Base-by-base conservation (phyloP, 139 green algal species). In the Edaphochlamys debaryana region DNA sequence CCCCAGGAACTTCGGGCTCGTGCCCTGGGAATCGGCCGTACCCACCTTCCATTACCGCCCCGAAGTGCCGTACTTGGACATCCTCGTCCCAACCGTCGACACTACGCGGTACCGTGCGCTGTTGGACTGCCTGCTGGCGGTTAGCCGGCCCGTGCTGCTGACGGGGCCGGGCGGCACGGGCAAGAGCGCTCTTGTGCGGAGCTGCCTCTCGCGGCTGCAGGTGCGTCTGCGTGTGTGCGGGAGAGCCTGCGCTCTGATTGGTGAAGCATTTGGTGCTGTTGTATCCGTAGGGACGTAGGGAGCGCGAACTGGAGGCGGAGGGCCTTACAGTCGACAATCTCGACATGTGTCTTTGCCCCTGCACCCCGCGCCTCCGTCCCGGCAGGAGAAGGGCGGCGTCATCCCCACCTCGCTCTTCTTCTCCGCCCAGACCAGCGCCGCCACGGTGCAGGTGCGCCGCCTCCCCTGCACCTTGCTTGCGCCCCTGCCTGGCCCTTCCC, bases 71-170 rank as follows among this genome's bases (percentile, higher is more conserved):
- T 97, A 92, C 90, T 94, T 93, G 50, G 66, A 93, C 69, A 85
- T 98, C 34, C 71, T 95, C 48, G 95, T 98, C 25, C 95, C 94
- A 23, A 97, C 94, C 15, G 67, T 93, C 0, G 95, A 98, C 87
- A 97, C 94, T 48, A 89, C 86, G 13, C 87, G 92, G 29, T 90
- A 87, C 58, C 83, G 79, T 37, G 69, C 71, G 56, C 52, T 93
- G 36, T 81, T 93, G 40, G 42, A 85, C 36, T 88, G 85, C 82
- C 68, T 93, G 40, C 36, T 77, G 45, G 38, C 77, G 62, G 83
- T 83, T 27, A 60, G 67, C 50, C 37, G 67, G 34, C 63, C 69
- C 19, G 78, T 87, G 42, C 82, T 95, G 30, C 85, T 92, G 58
- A 90, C 86, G 37, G 94, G 94, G 6, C 84, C 81, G n/a, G 90